Conservation (phyloP, 139 green algal genomes). For the Monoraphidium neglectum region DNA sequence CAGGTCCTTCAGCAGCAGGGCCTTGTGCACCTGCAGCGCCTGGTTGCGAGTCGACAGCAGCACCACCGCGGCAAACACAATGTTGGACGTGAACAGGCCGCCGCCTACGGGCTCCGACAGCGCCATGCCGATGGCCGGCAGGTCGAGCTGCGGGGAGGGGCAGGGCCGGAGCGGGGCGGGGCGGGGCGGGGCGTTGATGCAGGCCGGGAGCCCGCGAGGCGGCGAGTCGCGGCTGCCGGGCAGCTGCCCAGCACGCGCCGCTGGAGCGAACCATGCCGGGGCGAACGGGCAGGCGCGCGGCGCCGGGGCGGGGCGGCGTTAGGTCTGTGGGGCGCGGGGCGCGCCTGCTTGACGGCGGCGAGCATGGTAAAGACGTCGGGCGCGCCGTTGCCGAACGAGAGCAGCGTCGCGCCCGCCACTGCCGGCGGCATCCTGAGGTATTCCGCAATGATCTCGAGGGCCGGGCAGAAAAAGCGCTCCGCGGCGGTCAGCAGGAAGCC, state of each 20-base stretch:
- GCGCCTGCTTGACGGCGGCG: slow-evolving; percentile 29
- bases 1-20: slow-evolving; percentile 43
- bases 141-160: neutral
- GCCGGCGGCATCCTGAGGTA: slow-evolving; percentile 50
- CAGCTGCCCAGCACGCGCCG: too few species aligned
- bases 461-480: slow-evolving; percentile 64
- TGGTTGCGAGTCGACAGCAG: slow-evolving; percentile 18
- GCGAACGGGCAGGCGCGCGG: too few species aligned
- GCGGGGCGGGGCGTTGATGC: too few species aligned
- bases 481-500: slow-evolving; percentile 46
- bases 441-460: slow-evolving; percentile 61
- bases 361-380: slow-evolving; percentile 75
- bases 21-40: neutral
- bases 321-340: neutral
- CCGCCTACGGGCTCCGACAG: slow-evolving; percentile 63
- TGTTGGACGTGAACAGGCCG: slow-evolving; percentile 58
- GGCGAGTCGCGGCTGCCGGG: neutral
- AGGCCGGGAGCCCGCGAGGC: neutral
- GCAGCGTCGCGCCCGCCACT: slow-evolving; percentile 65
- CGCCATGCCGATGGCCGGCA: slow-evolving; percentile 42
- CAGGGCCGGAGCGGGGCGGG: neutral
- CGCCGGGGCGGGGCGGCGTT: too few species aligned
- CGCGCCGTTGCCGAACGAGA: slow-evolving; percentile 71
- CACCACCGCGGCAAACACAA: slow-evolving; percentile 53
- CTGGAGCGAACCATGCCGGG: too few species aligned